phyloP scores from a whole-genome alignment of 768 basidiomycete species.

The Crepidotus variabilis region DNA sequence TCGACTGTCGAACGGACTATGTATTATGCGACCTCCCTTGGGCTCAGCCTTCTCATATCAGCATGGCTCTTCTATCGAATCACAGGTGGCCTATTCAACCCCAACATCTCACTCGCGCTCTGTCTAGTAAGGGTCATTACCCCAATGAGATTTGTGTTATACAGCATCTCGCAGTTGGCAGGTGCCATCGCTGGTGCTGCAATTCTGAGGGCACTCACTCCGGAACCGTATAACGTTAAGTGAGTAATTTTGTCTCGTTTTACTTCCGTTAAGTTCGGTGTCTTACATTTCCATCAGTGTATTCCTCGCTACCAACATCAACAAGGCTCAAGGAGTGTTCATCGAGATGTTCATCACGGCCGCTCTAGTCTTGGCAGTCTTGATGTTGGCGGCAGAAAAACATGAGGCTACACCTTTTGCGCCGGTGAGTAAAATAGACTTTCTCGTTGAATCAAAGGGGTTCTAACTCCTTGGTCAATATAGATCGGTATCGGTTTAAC shows the following conservation, averaged over 20 bases:
- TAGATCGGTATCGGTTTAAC: constrained; percentile 66
- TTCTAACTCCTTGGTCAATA: background rate
- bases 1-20: constrained; percentile 33
- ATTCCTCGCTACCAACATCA: constrained; percentile 40
- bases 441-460: background rate
- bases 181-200: constrained; percentile 61
- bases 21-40: constrained; percentile 59
- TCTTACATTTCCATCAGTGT: constrained; percentile 35
- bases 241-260: constrained; percentile 20
- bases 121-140: constrained; percentile 51
- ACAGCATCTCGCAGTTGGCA: constrained; percentile 55
- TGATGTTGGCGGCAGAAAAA: constrained; percentile 74
- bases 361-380: constrained; percentile 53
- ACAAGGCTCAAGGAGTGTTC: constrained; percentile 56
- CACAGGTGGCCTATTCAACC: constrained; percentile 67
- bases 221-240: constrained; percentile 51
- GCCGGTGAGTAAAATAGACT: constrained; percentile 35
- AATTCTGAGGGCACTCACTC: constrained; percentile 50
- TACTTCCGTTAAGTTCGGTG: background rate
- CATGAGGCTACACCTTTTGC: constrained; percentile 63
- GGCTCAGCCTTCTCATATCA: constrained; percentile 56
- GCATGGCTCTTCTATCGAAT: constrained; percentile 66
- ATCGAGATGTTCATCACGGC: constrained; percentile 72
- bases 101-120: constrained; percentile 56
- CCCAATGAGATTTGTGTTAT: constrained; percentile 55